Percentiles rank a stretch among this genome's conserved stretches.
These are phyloP conservation scores for Calocera cornea DNA, from an alignment of 768 basidiomycete species.

Conservation along the genomic window DNA sequence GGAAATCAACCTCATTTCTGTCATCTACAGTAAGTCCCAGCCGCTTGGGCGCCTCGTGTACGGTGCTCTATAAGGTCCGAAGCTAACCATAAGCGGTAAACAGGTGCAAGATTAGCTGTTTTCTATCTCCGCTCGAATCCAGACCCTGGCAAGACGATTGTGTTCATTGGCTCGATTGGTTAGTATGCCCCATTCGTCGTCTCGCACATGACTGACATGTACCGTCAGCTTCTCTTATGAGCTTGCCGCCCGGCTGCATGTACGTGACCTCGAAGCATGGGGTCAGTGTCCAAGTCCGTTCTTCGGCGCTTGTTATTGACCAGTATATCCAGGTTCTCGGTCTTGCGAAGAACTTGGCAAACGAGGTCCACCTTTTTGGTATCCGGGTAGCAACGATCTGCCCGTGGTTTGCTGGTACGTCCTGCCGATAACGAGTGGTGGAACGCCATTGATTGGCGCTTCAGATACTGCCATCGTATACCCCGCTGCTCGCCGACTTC, in stretches of 20 bases:
- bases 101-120: conserved; percentile 5
- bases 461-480: conserved; percentile 2
- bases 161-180: conserved; percentile 1
- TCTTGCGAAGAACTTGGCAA: background rate
- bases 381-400: background rate
- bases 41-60: background rate
- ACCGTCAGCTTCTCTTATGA: background rate
- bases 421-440: background rate
- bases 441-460: background rate
- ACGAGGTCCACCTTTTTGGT: background rate
- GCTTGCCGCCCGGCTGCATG: background rate
- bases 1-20: conserved; percentile 3
- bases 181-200: background rate
- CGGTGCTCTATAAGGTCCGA: background rate
- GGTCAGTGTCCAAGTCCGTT: background rate
- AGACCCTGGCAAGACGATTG: conserved; percentile 2
- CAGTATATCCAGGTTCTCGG: background rate
- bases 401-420: background rate
- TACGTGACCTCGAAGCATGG: background rate
- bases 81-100: background rate
- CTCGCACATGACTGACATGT: background rate
- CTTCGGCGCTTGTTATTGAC: background rate
- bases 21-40: conserved; percentile 5
- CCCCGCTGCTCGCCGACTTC: background rate
- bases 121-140: conserved; percentile 4